These are phyloP conservation scores for Metarhizium robertsii DNA, from an alignment of 2,329 filamentous ascomycete genomes.

Conservation along the genomic window DNA sequence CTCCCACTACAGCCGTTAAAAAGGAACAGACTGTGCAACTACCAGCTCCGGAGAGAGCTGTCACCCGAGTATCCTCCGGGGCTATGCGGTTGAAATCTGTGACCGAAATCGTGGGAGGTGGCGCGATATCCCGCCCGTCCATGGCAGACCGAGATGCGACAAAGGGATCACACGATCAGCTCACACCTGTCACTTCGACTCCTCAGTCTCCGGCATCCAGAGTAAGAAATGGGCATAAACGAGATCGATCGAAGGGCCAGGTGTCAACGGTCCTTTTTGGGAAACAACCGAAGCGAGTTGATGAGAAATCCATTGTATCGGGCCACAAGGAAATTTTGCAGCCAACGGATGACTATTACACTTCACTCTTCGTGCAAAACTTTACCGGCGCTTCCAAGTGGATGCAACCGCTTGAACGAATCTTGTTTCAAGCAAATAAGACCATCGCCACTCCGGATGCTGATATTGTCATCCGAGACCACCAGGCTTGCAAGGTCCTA, in stretches of 20 bases:
- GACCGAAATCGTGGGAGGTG: conserved; percentile 58
- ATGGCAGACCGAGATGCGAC: conserved; percentile 23
- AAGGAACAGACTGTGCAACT: conserved; percentile 11
- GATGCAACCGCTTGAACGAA: conserved; percentile 57
- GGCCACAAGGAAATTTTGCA: conserved; percentile 31
- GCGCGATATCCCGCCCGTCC: conserved; percentile 29
- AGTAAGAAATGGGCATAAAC: conserved; percentile 30
- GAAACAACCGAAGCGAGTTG: conserved; percentile 45
- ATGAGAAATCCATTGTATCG: conserved; percentile 36
- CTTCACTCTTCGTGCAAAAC: conserved; percentile 50
- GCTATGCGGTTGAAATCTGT: conserved; percentile 64
- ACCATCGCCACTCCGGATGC: conserved; percentile 81
- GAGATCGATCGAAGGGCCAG: conserved; percentile 53
- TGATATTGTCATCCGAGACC: conserved; percentile 72
- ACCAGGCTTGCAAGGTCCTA: conserved; percentile 78
- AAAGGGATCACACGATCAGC: conserved; percentile 22
- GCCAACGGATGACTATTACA: conserved; percentile 54
- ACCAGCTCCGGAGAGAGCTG: conserved; percentile 41
- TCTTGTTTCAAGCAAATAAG: conserved; percentile 78
- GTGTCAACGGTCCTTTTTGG: conserved; percentile 72
- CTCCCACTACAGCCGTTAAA: conserved; percentile 4
- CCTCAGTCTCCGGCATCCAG: conserved; percentile 32
- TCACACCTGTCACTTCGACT: conserved; percentile 33
- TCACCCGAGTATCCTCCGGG: conserved; percentile 60
- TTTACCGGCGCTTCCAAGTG: conserved; percentile 46